Base-by-base conservation (phyloP, 352 stramenopile species). In the Peronospora tabacina region DNA sequence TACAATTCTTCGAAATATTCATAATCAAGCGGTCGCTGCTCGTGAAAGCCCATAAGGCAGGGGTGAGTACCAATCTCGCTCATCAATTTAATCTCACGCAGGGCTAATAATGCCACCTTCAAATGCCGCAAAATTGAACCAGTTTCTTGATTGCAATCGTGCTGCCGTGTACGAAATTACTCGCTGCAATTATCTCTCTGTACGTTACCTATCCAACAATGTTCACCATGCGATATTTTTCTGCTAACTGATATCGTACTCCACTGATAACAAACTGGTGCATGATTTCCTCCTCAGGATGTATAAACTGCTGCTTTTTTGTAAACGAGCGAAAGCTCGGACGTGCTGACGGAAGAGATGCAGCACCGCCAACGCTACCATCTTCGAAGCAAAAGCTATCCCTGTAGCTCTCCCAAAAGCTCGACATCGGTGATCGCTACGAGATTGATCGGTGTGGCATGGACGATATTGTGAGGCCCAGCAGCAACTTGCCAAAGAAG, bases 1-100 rank as follows among this genome's bases (percentile, higher is more conserved):
- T 98, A 98, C 19, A 99, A 67, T 67, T 99, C 95, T 58, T 97
- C 80, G 58, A 98, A 98, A 44, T 87, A 73, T 26, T 89, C 82
- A 50, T 88, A 91, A 42, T 87, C 72, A 11, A 90, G 56, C 29
- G 82, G 82, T 16, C 70, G 66, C 52, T 94, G 80, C 40, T 94
- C 82, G 55, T 90, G 79, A 42, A 88, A 80, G 16, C 70, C 75
- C 79, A 94, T 91, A 17, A 94, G 58, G 44, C 75, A 82, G 26
- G 78, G 70, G 37, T 94, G 82, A 15, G 60, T 49, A 2, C 82
- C 82, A 12, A 94, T 71, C 38, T 82, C 79, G 51, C 85, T 88
- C 82, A 95, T 92, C 30, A 95, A 66, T 55, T 92, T 82, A 62
- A 95, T 94, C 58, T 95, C 85, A 1, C 85, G 73, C 32, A 94